Evolutionary conservation across 305 asterid genomes (phyloP), one percentile per base, ranked within the genome.

Genomic region (Fraxinus dipetala): DNA sequence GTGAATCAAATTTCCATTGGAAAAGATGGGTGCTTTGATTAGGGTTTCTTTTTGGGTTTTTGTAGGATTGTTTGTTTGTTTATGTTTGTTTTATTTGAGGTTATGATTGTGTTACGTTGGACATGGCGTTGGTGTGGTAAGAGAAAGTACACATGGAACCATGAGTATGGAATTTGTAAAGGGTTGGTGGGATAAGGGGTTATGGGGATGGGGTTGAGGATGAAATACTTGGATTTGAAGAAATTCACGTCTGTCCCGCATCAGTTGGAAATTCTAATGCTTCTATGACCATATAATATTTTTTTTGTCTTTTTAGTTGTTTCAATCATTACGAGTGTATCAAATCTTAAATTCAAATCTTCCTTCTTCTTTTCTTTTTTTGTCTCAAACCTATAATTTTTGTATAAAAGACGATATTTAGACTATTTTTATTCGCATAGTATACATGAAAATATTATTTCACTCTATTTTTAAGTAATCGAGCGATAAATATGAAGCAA

Each of bases 1-100:
- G 31, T 10, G 78, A 48, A 83, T 54, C 81, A 26, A 59, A 28
- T 59, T 48, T 77, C 69, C 26, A 78, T 40, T 40, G 83, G 87
- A 85, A 86, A 76, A 77, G 79, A 77, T 61, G 81, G 87, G 56
- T 26, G 82, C 51, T 82, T 84, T 77, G 51, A 81, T 63, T 20
- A 81, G 81, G 83, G 80, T 78, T 85, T 85, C 43, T 75, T 83
- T 87, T 83, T 79, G 89, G 84, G 10, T 70, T 80, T 31, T 83
- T 80, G 77, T 40, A 69, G 75, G 72, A 56, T 82, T 75, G 83
- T 26, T 38, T 14, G 7, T 78, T 74, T 75, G 77, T 78, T 83
- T 73, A 72, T 80, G 74, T 76, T 77, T 82, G 86, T 80, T 72
- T 78, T 48, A 14, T 86, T 80, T 31, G 83, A 14, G 85, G 86